phyloP scores from a whole-genome alignment of 805 yeast genomes.

The Nakazawaea peltata region DNA sequence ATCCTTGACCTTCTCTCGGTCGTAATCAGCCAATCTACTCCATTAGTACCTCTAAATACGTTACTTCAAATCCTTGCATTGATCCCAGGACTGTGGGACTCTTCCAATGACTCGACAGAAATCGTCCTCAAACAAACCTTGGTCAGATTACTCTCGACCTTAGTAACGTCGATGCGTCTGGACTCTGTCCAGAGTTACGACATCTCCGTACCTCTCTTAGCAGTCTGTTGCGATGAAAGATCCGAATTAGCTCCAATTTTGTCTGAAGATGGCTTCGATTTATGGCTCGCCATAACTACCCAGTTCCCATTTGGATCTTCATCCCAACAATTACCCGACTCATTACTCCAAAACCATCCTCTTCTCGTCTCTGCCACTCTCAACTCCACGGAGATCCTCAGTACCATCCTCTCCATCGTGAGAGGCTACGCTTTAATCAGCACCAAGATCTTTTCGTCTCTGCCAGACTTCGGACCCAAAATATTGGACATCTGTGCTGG shows the following conservation, averaged over 20 bases:
- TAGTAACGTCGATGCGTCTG: constrained; percentile 47
- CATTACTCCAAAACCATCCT: neutral
- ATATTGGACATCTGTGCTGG: constrained; percentile 42
- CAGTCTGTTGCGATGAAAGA: constrained; percentile 50
- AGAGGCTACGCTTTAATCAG: constrained; percentile 53
- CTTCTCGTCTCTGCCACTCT: constrained; percentile 50
- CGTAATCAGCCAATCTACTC: constrained; percentile 56
- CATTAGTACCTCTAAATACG: constrained; percentile 44
- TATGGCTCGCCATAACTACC: constrained; percentile 69
- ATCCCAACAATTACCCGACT: neutral
- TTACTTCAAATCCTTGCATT: constrained; percentile 41
- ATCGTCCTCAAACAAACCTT: constrained; percentile 42
- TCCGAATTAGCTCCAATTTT: constrained; percentile 49
- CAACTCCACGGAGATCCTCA: constrained; percentile 68
- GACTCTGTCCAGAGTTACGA: constrained; percentile 40
- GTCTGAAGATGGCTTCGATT: constrained; percentile 79
- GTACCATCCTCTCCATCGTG: constrained; percentile 50
- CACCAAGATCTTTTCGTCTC: constrained; percentile 32
- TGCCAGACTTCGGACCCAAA: constrained; percentile 24
- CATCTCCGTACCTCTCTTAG: constrained; percentile 58
- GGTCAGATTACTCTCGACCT: constrained; percentile 47
- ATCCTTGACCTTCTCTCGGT: constrained; percentile 61
- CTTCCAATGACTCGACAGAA: constrained; percentile 34
- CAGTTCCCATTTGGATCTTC: constrained; percentile 38
- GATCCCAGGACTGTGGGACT: constrained; percentile 76